These are phyloP conservation scores for Cercophora samala DNA, from an alignment of 495 filamentous ascomycete genomes.

Conservation along the genomic window DNA sequence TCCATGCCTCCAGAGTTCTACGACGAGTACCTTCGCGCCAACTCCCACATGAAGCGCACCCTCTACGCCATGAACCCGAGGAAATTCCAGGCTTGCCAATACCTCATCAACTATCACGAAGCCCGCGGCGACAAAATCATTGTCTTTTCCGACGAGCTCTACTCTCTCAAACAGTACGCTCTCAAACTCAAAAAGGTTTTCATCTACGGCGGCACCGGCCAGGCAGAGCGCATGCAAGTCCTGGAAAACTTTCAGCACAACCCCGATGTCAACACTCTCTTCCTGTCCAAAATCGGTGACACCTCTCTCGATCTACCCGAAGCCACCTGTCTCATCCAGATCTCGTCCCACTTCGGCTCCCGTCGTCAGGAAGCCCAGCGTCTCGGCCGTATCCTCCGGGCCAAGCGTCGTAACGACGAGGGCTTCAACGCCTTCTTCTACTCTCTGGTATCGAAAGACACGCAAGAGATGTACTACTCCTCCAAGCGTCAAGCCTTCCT, in stretches of 20 bases:
- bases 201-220: slow-evolving; percentile 88
- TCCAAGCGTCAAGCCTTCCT: slow-evolving; percentile 96
- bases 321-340: slow-evolving; percentile 96
- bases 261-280: slow-evolving; percentile 87
- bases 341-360: slow-evolving; percentile 96
- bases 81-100: slow-evolving; percentile 96
- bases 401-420: slow-evolving; percentile 95
- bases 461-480: slow-evolving; percentile 97
- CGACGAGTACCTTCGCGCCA: slow-evolving; percentile 72
- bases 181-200: slow-evolving; percentile 80
- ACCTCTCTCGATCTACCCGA: slow-evolving; percentile 96
- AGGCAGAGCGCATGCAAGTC: slow-evolving; percentile 82
- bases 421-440: slow-evolving; percentile 99
- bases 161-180: slow-evolving; percentile 83
- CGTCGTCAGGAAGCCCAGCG: slow-evolving; percentile 96
- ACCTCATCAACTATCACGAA: slow-evolving; percentile 97
- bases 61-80: slow-evolving; percentile 97
- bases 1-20: slow-evolving; percentile 99
- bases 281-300: slow-evolving; percentile 97
- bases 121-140: slow-evolving; percentile 96
- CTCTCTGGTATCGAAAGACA: slow-evolving; percentile 93
- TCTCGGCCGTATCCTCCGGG: slow-evolving; percentile 89
- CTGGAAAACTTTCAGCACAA: slow-evolving; percentile 97
- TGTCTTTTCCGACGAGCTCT: slow-evolving; percentile 98
- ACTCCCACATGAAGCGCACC: slow-evolving; percentile 56